These are phyloP conservation scores for Dothistroma septosporum DNA, from an alignment of 2,329 filamentous ascomycete species.

Conservation along the genomic window DNA sequence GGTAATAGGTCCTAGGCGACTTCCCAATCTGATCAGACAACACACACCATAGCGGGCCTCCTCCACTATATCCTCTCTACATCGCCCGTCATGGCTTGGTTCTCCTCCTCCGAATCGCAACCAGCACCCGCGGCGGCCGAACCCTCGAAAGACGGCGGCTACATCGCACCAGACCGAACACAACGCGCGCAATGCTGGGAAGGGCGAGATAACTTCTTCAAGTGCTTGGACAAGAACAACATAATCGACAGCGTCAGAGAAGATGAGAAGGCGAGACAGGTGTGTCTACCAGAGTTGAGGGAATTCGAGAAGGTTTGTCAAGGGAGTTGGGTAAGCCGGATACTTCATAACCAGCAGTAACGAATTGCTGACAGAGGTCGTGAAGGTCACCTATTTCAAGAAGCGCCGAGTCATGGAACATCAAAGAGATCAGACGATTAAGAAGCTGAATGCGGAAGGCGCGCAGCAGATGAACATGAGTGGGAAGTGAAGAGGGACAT, in stretches of 20 bases:
- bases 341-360: background rate
- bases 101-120: slow-evolving; percentile 29
- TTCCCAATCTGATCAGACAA: no score
- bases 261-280: slow-evolving; percentile 50
- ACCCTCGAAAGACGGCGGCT: slow-evolving; percentile 53
- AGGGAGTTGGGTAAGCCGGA: slow-evolving; percentile 72
- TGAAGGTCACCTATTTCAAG: slow-evolving; percentile 93
- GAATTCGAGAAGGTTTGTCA: slow-evolving; percentile 84
- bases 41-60: background rate
- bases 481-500: slow-evolving; percentile 3
- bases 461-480: slow-evolving; percentile 28
- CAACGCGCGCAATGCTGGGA: slow-evolving; percentile 86
- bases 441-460: slow-evolving; percentile 57
- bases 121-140: slow-evolving; percentile 27
- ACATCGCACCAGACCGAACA: slow-evolving; percentile 76
- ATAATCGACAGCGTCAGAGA: slow-evolving; percentile 70
- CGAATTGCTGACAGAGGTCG: background rate
- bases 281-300: slow-evolving; percentile 56
- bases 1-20: no score
- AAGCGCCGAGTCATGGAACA: slow-evolving; percentile 90
- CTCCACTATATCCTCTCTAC: background rate
- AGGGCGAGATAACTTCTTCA: slow-evolving; percentile 80
- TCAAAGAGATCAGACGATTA: slow-evolving; percentile 75
- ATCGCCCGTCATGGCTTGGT: slow-evolving; percentile 33
- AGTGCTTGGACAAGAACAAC: slow-evolving; percentile 74